Base-by-base conservation (phyloP, 1,284 basidiomycete genomes). In the Takashimella tepidaria region DNA sequence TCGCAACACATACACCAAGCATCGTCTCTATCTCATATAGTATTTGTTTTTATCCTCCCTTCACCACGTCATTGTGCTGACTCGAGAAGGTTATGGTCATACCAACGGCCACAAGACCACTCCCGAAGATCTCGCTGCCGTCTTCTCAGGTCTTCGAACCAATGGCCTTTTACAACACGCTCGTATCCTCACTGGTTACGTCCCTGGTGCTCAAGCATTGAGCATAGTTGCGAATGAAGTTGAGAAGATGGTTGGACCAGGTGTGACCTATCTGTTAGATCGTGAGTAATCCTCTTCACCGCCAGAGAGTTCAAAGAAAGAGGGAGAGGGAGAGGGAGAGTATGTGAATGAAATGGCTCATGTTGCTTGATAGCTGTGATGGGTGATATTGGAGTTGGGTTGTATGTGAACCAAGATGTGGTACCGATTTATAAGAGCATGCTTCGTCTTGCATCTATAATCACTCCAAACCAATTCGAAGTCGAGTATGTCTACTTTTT, bases 391-490 rank as follows among this genome's bases (percentile, higher is more conserved):
- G 91, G 90, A 3, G 81, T 79, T 46, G 73, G 73, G 5, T 77
- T 96, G 11, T 99, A 98, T 65, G 93, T 98, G 23, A 83, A 90
- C 5, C 79, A 85, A 11, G 86, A 90, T 59, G 91, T 93, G 4
- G 81, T 98, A 51, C 91, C 92, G 0, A 82, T 92, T 46, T 98
- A 99, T 77, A 83, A 85, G 49, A 64, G 71, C 19, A 83, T 98
- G 76, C 79, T 99, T 2, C 79, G 82, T 16, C 77, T 87, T 21
- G 86, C 93, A 1, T 90, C 88, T 0, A 86, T 98, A 53, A 95
- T 97, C 60, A 93, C 95, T 0, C 95, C 95, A 0, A 99, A 99
- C 71, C 96, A 93, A 82, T 99, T 95, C 62, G 96, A 99, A 78
- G 88, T 89, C 52, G 92, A 98, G 90, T 93, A 69, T 72, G 87